These are phyloP conservation scores for Fusarium pseudoanthophilum DNA, from an alignment of 2,329 filamentous ascomycete species.

Conservation along the genomic window DNA sequence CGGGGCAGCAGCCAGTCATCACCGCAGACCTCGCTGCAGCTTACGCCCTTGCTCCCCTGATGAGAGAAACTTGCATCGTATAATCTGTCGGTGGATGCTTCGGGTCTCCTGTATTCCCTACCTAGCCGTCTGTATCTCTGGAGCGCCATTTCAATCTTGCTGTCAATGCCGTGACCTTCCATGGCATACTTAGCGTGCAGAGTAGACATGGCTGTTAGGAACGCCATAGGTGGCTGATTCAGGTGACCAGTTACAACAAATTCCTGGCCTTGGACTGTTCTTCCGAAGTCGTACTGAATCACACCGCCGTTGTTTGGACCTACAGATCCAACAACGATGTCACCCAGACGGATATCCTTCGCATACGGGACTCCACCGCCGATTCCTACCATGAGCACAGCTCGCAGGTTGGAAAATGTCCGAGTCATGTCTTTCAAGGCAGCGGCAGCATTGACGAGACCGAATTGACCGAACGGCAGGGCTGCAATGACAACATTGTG, in stretches of 20 bases:
- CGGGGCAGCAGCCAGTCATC: fast-evolving
- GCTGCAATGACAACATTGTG: not conserved
- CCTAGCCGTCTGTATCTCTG: fast-evolving
- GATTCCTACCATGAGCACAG: not conserved
- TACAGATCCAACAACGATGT: not conserved
- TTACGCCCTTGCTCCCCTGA: fast-evolving
- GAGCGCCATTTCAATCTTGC: fast-evolving
- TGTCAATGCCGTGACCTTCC: fast-evolving
- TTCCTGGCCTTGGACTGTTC: not conserved
- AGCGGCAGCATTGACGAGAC: fast-evolving
- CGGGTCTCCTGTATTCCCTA: fast-evolving
- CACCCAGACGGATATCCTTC: fast-evolving
- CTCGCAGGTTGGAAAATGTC: fast-evolving
- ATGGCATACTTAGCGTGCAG: fast-evolving
- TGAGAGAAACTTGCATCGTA: fast-evolving
- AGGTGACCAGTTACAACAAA: fast-evolving
- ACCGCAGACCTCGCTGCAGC: fast-evolving
- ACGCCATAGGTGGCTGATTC: not conserved
- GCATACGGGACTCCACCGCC: fast-evolving
- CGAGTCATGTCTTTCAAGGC: fast-evolving
- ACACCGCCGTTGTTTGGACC: fast-evolving
- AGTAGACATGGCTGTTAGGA: fast-evolving
- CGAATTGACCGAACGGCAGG: not conserved
- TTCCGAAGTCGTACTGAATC: not conserved
- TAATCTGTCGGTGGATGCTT: fast-evolving